Evolutionary conservation across 208 protist species (phyloP), one percentile per base, ranked within the genome.

Genomic region (Vickermania ingenoplastis): DNA sequence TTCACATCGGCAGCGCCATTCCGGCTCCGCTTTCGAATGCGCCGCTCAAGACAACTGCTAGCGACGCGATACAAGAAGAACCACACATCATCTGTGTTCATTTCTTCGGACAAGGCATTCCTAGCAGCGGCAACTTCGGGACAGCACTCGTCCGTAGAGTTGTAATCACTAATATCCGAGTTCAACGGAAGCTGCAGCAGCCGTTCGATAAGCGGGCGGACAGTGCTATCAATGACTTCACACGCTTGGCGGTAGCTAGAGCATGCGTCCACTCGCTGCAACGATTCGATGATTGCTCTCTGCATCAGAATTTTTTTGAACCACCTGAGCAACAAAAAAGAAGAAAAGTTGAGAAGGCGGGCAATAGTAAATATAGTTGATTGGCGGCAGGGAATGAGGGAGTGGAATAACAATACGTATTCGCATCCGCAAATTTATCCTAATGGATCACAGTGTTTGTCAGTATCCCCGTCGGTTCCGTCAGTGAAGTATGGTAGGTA

Each of bases 51-150:
- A 2, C 87, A 24, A 0, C 71, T 59, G n/a, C 65, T 75, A 2
- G 75, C 75, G 31, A 65, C 55, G 2, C 77, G 71, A 59, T 74
- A 76, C 4, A 88, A 48, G 27, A 94, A 77, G 57, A 91, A 77
- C 84, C 83, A 91, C 23, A 94, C 81, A 49, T 94, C 87, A 55
- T 94, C 87, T 41, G 70, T 69, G 0, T 54, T 59, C 0, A 36
- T 30, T 28, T 53, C 66, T 3, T 48, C 27, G 2, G 53, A 41
- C 30, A 89, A 62, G 7, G 53, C 31, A 27, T 92, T 79, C 21
- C 83, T 83, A 36, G 90, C 61, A 31, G 69, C 59, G 1, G 72
- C 79, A 2, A 72, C 75, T 0, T n/a, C 49, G 2, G 80, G 80
- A 45, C 67, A 79, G 72, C 81, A 89, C 53, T 85, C 79, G 29